Percentiles rank a stretch among this genome's conserved stretches.
These are phyloP conservation scores for Prototheca stagnorum DNA, from an alignment of 163 green algal genomes.

Conservation along the genomic window DNA sequence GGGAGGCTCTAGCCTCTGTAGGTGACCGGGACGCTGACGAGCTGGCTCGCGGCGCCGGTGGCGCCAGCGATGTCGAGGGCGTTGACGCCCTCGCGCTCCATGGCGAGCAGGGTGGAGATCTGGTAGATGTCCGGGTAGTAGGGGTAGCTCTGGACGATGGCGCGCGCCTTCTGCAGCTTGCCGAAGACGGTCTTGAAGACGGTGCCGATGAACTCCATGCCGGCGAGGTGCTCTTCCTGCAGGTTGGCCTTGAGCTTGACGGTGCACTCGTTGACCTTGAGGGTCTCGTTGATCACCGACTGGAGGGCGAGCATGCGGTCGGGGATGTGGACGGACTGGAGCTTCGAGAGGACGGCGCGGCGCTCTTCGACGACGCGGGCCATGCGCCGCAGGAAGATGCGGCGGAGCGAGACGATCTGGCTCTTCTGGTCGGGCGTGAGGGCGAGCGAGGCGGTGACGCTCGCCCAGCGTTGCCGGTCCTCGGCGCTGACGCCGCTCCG, in stretches of 20 bases:
- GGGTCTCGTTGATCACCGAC: conserved; percentile 21
- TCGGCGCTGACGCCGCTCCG: conserved; percentile 14
- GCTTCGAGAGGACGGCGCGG: conserved; percentile 12
- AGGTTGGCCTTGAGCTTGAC: conserved; percentile 24
- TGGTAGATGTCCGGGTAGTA: conserved; percentile 34
- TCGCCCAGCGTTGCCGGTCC: conserved; percentile 13
- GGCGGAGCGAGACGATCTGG: conserved; percentile 15
- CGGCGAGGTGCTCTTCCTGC: conserved; percentile 26
- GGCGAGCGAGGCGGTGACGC: conserved; percentile 9
- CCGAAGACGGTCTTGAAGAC: conserved; percentile 29
- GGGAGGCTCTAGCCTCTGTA: too few relatives aligned
- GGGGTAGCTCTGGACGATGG: conserved; percentile 31
- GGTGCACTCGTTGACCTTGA: conserved; percentile 25
- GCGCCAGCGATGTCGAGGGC: conserved; percentile 1
- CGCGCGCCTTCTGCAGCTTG: conserved; percentile 30
- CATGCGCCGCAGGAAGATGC: conserved; percentile 25
- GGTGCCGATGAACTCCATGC: conserved; percentile 28
- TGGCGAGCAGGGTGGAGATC: conserved; percentile 11
- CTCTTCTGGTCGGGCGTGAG: conserved; percentile 14
- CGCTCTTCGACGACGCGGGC: conserved; percentile 19
- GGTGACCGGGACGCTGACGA: too few relatives aligned
- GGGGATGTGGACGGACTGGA: conserved; percentile 20
- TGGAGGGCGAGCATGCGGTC: conserved; percentile 25
- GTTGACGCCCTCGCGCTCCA: conserved; percentile 6
- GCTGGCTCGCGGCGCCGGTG: too few relatives aligned